These are phyloP conservation scores for Thuidium tamariscinum DNA, from an alignment of 225 moss, liverwort and hornwort species.

Conservation along the genomic window DNA sequence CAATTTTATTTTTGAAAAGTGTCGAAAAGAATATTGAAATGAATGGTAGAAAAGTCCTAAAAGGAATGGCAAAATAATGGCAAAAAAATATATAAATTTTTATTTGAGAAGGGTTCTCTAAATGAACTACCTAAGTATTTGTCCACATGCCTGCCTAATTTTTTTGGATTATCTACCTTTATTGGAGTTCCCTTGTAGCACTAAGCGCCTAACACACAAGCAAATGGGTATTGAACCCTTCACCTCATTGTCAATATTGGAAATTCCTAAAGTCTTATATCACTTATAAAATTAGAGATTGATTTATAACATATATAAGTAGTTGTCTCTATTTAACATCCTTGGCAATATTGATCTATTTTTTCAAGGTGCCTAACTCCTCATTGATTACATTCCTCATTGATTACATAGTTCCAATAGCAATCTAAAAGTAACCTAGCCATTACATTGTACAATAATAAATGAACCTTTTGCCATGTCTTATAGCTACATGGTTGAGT, in stretches of 20 bases:
- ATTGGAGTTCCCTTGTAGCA: rapidly evolving
- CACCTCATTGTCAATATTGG: rapidly evolving
- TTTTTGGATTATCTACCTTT: rapidly evolving
- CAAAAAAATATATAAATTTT: neutral
- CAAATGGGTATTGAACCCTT: rapidly evolving
- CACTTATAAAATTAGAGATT: rapidly evolving
- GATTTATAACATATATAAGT: rapidly evolving
- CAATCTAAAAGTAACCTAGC: neutral
- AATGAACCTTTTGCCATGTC: neutral
- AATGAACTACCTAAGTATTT: neutral
- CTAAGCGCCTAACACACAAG: rapidly evolving
- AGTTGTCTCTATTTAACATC: neutral
- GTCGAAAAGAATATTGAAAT: too few relatives aligned
- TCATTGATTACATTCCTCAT: too few relatives aligned
- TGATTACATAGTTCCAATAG: too few relatives aligned
- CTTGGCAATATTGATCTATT: rapidly evolving
- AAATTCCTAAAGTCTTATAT: neutral
- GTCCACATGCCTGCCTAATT: too few relatives aligned
- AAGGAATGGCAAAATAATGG: neutral
- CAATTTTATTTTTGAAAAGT: too few relatives aligned
- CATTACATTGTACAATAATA: neutral
- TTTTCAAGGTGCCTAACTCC: rapidly evolving
- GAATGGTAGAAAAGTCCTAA: too few relatives aligned
- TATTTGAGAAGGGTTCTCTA: too few relatives aligned
- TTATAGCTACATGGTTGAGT: too few relatives aligned